Conservation (phyloP, 2,329 filamentous ascomycete genomes). For the Fusarium oxysporum region DNA sequence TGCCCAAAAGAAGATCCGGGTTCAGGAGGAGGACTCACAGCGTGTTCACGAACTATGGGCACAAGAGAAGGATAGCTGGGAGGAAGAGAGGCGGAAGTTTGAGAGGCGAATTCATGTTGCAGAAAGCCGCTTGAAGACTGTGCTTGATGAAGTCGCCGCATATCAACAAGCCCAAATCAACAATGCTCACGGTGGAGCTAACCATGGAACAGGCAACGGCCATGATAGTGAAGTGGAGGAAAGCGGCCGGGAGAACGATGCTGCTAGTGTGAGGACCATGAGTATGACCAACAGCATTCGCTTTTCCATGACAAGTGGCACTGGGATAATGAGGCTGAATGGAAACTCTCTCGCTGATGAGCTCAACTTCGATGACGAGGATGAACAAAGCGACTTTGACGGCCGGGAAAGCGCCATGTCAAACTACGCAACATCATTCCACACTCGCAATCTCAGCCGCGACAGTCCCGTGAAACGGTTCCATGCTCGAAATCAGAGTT, state of each 20-base stretch:
- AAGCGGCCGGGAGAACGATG: slow-evolving; percentile 73
- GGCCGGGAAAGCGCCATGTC: slow-evolving; percentile 73
- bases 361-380: slow-evolving; percentile 86
- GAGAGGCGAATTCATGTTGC: slow-evolving; percentile 92
- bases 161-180: slow-evolving; percentile 69
- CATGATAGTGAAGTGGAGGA: slow-evolving; percentile 72
- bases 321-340: slow-evolving; percentile 66
- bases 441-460: slow-evolving; percentile 66
- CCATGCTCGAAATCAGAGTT: slow-evolving; percentile 68
- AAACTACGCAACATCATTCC: slow-evolving; percentile 56
- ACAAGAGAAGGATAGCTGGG: slow-evolving; percentile 86
- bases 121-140: slow-evolving; percentile 83
- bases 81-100: slow-evolving; percentile 81
- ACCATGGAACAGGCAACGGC: slow-evolving; percentile 46
- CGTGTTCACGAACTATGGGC: slow-evolving; percentile 84
- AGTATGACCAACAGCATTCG: slow-evolving; percentile 79
- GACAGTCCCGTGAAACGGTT: slow-evolving; percentile 64
- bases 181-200: slow-evolving; percentile 48
- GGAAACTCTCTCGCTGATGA: slow-evolving; percentile 90
- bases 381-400: slow-evolving; percentile 78
- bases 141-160: slow-evolving; percentile 87
- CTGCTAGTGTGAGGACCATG: slow-evolving; percentile 76
- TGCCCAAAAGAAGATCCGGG: slow-evolving; percentile 80
- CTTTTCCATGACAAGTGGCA: slow-evolving; percentile 75
- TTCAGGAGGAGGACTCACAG: slow-evolving; percentile 85